Base-by-base conservation (phyloP, 495 filamentous ascomycete genomes). In the Aspergillus homomorphus region DNA sequence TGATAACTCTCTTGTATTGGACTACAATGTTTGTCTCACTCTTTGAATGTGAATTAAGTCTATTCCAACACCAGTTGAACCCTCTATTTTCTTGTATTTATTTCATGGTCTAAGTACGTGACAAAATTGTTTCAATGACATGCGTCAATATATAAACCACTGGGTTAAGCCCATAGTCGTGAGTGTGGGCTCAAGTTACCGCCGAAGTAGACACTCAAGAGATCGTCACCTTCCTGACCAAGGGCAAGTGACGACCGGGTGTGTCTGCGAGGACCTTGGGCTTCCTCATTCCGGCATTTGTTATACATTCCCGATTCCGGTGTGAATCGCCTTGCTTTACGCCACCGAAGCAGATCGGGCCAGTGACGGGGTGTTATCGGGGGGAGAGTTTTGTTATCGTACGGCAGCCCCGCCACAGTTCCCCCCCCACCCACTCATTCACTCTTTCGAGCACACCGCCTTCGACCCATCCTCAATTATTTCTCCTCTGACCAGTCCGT, bases 401-500 rank as follows among this genome's bases (percentile, higher is more conserved):
- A 6, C 10, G 26, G 33, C 33, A 12, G 33, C 33, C 33, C 33
- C 33, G 33, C 33, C 33, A 38, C 33, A n/a, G n/a, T n/a, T 43
- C 41, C 18, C 41, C 43, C 43, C 5, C 44, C 44, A 46, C 45
- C 45, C 45, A 19, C 48, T 10, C 48, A 24, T 15, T 19, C 48
- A 14, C 48, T 15, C 48, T 51, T 38, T 38, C 6, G 2, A 38
- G 33, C 33, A 38, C 33, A 38, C 33, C 33, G 33, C 33, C 33
- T 38, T 38, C 7, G 33, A 38, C 10, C 33, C 33, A 38, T 38
- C n/a, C n/a, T n/a, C 51, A 19, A 53, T 53, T 43, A 33, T 53
- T 53, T 53, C 51, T 33, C 51, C 30, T 53, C 22, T 42, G 33
- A 38, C 33, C 33, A 38, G 33, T 38, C 33, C 8, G 5, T 38